Conservation (phyloP, 345 rosid species). For the Lepidium sativum region DNA sequence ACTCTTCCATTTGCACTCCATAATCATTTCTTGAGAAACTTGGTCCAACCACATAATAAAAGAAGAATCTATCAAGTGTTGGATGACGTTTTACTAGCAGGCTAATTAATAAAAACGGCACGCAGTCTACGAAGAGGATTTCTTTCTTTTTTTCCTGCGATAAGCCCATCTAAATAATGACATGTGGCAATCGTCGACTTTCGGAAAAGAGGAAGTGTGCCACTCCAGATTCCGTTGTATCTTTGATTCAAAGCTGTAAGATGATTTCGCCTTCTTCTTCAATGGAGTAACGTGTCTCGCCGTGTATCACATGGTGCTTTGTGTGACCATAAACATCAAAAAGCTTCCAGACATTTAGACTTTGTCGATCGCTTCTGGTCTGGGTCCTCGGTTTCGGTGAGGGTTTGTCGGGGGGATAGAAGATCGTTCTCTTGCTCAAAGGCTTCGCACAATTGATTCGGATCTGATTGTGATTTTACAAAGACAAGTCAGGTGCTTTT, state of each 20-base stretch:
- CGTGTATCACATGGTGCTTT: slow-evolving; percentile 14
- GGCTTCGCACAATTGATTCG: background rate
- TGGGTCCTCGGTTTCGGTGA: slow-evolving; percentile 11
- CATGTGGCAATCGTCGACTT: slow-evolving; percentile 24
- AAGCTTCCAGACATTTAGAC: slow-evolving; percentile 12
- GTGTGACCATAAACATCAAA: background rate
- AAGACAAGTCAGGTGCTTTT: background rate
- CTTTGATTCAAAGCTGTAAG: too few species aligned
- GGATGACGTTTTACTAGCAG: background rate
- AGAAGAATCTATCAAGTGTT: too few species aligned
- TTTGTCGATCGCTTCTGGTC: slow-evolving; percentile 13
- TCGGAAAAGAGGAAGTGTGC: background rate
- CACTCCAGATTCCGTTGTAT: slow-evolving; percentile 9
- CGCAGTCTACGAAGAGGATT: slow-evolving; percentile 7
- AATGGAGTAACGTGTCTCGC: slow-evolving; percentile 9
- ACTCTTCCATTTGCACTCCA: too few species aligned
- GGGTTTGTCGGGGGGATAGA: background rate
- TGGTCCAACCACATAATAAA: too few species aligned
- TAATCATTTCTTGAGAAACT: too few species aligned
- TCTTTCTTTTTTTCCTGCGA: slow-evolving; percentile 6
- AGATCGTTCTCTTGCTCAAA: background rate
- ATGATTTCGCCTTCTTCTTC: slow-evolving; percentile 15
- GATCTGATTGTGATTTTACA: slow-evolving; percentile 22
- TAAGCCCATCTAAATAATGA: slow-evolving; percentile 6
- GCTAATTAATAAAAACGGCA: slow-evolving; percentile 23